A percentile compares a stretch with the other conserved stretches of the same genome.
phyloP scores from a whole-genome alignment of 148 eudicot genomes.

The Heliosperma pusillum region DNA sequence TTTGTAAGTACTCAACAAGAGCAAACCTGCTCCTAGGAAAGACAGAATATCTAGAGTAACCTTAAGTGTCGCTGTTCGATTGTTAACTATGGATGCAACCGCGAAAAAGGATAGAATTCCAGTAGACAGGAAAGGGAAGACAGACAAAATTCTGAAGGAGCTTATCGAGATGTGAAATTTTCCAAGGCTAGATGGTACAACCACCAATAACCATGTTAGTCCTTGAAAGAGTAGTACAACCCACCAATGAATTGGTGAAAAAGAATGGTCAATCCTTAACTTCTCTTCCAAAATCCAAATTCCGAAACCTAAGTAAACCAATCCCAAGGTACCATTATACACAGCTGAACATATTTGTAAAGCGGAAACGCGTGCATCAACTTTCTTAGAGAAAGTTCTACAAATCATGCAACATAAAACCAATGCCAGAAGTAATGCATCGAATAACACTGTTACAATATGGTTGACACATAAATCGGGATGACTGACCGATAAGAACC shows the following conservation, averaged over 20 bases:
- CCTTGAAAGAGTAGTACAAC: slow-evolving; percentile 46
- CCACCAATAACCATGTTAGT: slow-evolving; percentile 49
- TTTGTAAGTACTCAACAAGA: slow-evolving; percentile 52
- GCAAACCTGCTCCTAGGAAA: slow-evolving; percentile 52
- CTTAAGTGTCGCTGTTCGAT: slow-evolving; percentile 36
- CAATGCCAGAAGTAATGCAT: slow-evolving; percentile 46
- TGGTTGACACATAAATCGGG: slow-evolving; percentile 83
- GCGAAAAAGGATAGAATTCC: slow-evolving; percentile 27
- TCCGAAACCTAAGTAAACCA: slow-evolving; percentile 23
- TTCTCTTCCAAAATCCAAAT: slow-evolving; percentile 30
- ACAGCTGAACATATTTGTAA: slow-evolving; percentile 46
- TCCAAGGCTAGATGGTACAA: slow-evolving; percentile 42
- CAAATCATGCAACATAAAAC: slow-evolving; percentile 37
- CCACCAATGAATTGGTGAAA: slow-evolving; percentile 61
- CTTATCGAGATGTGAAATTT: slow-evolving; percentile 32
- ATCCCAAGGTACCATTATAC: slow-evolving; percentile 54
- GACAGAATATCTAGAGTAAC: slow-evolving; percentile 43
- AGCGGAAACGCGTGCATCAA: slow-evolving; percentile 21
- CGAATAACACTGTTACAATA: slow-evolving; percentile 42
- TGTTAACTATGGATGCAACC: slow-evolving; percentile 26
- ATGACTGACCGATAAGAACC: slow-evolving; percentile 32
- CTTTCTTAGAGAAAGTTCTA: slow-evolving; percentile 30
- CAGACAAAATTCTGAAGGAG: slow-evolving; percentile 37
- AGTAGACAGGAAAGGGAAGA: slow-evolving; percentile 26
- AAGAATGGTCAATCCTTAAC: slow-evolving; percentile 28